These are phyloP conservation scores for Camelina sativa DNA, from an alignment of 345 rosid genomes.

Conservation along the genomic window DNA sequence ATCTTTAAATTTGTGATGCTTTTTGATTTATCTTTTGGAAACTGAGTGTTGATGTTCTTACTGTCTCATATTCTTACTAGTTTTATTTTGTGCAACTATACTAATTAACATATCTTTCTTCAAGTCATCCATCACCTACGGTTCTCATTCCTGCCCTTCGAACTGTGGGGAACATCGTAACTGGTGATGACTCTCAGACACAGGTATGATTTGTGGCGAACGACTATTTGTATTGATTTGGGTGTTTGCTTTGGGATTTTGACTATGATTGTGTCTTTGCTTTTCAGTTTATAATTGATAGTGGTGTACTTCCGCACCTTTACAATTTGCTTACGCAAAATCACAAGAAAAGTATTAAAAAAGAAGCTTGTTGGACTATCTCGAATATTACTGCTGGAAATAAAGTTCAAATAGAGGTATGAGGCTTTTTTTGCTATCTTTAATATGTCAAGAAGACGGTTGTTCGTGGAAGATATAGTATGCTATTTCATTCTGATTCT, in stretches of 20 bases:
- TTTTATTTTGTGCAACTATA: background rate
- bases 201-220: slow-evolving; percentile 55
- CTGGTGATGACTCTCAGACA: slow-evolving; percentile 89
- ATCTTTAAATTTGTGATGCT: slow-evolving; percentile 23
- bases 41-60: slow-evolving; percentile 26
- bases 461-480: slow-evolving; percentile 25
- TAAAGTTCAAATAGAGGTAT: slow-evolving; percentile 79
- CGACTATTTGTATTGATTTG: slow-evolving; percentile 1
- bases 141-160: slow-evolving; percentile 88
- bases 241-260: slow-evolving; percentile 24
- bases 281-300: slow-evolving; percentile 75
- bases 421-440: slow-evolving; percentile 15
- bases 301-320: slow-evolving; percentile 70
- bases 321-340: slow-evolving; percentile 71
- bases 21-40: slow-evolving; percentile 1
- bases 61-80: background rate
- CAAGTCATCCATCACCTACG: slow-evolving; percentile 79
- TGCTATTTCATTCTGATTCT: slow-evolving; percentile 12
- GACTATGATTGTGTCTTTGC: slow-evolving; percentile 13
- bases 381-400: slow-evolving; percentile 91
- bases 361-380: slow-evolving; percentile 94
- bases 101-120: slow-evolving; percentile 40
- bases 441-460: slow-evolving; percentile 1
- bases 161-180: slow-evolving; percentile 80
- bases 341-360: slow-evolving; percentile 85